Evolutionary conservation across 2,329 filamentous ascomycete species (phyloP).

Genomic region (Acrocalymma vagum): DNA sequence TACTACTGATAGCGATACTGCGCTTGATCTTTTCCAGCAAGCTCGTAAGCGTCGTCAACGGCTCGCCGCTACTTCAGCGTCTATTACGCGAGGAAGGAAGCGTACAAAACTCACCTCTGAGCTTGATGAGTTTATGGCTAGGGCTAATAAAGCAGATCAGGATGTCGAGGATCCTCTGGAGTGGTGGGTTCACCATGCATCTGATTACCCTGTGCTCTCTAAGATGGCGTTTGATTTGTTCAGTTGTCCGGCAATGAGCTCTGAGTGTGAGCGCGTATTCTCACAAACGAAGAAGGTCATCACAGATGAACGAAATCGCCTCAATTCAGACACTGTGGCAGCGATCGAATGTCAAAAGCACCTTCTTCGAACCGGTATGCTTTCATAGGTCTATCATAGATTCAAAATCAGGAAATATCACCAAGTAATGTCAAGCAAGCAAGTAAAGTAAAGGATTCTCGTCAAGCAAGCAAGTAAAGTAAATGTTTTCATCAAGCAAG

Average conservation of each 20-base stretch:
- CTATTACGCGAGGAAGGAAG: constrained; percentile 10
- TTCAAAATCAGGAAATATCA: too few species aligned
- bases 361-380: too few species aligned
- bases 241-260: constrained; percentile 9
- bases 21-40: too few species aligned
- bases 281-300: constrained; percentile 12
- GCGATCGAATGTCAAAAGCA: constrained; percentile 11
- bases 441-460: too few species aligned
- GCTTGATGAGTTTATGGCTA: constrained; percentile 7
- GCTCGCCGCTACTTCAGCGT: too few species aligned
- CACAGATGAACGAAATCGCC: constrained; percentile 10
- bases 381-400: too few species aligned
- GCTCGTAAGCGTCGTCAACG: too few species aligned
- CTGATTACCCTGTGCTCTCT: constrained; percentile 10
- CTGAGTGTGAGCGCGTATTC: constrained; percentile 14
- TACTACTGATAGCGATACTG: too few species aligned
- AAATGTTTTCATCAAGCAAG: too few species aligned
- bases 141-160: too few species aligned
- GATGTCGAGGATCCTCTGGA: constrained; percentile 5
- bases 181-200: constrained; percentile 6
- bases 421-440: too few species aligned
- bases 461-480: too few species aligned
- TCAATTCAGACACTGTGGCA: constrained; percentile 9
- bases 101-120: constrained; percentile 6
- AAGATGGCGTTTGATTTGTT: constrained; percentile 9